Evolutionary conservation across 106 monocot species (phyloP), one percentile per base, ranked within the genome.

Genomic region (Dendrobium catenatum): DNA sequence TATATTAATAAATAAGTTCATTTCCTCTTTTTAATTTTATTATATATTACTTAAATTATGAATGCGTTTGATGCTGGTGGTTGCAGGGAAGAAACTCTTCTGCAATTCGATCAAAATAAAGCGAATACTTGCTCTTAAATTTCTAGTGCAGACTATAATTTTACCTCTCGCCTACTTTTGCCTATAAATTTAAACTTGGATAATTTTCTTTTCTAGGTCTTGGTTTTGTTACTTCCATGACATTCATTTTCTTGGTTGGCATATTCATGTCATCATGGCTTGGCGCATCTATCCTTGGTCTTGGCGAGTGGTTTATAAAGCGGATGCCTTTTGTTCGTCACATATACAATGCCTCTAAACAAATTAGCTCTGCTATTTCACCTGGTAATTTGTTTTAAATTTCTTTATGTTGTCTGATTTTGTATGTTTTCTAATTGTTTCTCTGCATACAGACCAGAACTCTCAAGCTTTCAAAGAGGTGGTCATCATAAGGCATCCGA

Each of bases 241-340:
- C 87, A 56, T 95, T 95, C 86, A 95, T 95, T 68, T 95, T 95
- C 84, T 80, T 95, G 88, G 89, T 93, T 79, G 95, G 95, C 31
- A 88, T 95, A 43, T 95, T 93, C 82, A 95, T 95, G 95, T 95
- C 95, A 80, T 95, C 95, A 41, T 95, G 95, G 95, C 85, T 95
- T 68, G 95, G 95, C 26, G 89, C 95, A 84, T 95, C 95, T 78
- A 82, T 95, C 74, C 95, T 95, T 79, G 75, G 88, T 66, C 90
- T 95, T 80, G 92, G 95, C 9, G 95, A 95, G 82, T 95, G 95
- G 95, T 92, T 95, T 86, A 95, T 95, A 78, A 95, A 95, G 84
- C 58, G 92, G 64, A 95, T 95, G 95, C 95, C 95, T 46, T 92
- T 95, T 86, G 90, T 95, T 80, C 92, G 92, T 41, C 95, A 95